Conservation (phyloP, 139 green algal species). For the Coccomyxa sp. region DNA sequence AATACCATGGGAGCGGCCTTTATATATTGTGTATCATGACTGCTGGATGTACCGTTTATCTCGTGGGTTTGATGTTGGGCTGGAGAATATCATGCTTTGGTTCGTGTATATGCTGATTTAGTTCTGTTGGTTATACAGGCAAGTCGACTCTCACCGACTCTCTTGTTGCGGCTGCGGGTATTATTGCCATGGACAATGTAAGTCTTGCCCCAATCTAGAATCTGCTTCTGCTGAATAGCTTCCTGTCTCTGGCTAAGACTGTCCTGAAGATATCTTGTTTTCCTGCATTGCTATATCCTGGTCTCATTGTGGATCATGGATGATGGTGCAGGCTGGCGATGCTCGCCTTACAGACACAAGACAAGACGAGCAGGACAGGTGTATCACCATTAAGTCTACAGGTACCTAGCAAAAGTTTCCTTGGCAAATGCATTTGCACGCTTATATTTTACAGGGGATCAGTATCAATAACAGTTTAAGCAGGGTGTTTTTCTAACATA, state of each 20-base stretch:
- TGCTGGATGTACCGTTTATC: too few relatives aligned
- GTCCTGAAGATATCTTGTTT: not conserved
- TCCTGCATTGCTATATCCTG: not conserved
- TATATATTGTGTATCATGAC: too few relatives aligned
- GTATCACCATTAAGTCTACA: slow-evolving; percentile 99
- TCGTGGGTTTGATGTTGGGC: too few relatives aligned
- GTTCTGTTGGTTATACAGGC: slow-evolving; percentile 36
- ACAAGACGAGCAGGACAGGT: slow-evolving; percentile 96
- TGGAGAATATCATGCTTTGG: too few relatives aligned
- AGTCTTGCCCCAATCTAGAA: not conserved
- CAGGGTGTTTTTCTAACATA: too few relatives aligned
- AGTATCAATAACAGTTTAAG: too few relatives aligned
- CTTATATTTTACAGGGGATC: too few relatives aligned
- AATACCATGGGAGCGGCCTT: too few relatives aligned
- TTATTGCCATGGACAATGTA: slow-evolving; percentile 93
- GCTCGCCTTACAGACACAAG: slow-evolving; percentile 92
- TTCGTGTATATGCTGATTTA: too few relatives aligned
- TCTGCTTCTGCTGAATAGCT: not conserved
- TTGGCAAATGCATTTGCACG: too few relatives aligned
- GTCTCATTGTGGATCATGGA: too few relatives aligned
- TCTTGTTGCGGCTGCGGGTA: slow-evolving; percentile 96
- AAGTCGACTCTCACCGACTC: slow-evolving; percentile 97
- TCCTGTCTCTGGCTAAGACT: not conserved
- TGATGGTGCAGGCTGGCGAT: slow-evolving; percentile 70
- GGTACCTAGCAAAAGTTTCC: slow-evolving; percentile 21